phyloP scores from a whole-genome alignment of 2,329 filamentous ascomycete genomes.

The Beauveria sp. region DNA sequence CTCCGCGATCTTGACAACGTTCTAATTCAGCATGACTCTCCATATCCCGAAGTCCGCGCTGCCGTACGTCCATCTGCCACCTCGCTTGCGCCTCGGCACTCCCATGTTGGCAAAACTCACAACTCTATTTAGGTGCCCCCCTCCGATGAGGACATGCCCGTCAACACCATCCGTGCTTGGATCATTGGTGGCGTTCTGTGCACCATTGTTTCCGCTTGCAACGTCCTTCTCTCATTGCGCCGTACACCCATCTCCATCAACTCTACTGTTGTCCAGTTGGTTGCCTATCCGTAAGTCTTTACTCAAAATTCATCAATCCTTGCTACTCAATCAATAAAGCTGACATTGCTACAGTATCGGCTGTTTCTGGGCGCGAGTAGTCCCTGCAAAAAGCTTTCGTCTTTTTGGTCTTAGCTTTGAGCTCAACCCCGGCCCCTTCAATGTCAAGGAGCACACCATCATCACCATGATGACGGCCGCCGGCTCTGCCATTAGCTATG shows the following conservation, averaged over 20 bases:
- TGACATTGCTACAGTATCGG: conserved; percentile 17
- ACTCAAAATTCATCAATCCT: background rate
- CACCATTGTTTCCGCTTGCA: conserved; percentile 49
- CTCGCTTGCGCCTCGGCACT: too few species aligned
- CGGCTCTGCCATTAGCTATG: conserved; percentile 26
- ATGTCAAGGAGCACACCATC: conserved; percentile 43
- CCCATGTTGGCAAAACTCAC: background rate
- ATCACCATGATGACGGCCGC: conserved; percentile 38
- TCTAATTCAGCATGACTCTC: conserved; percentile 46
- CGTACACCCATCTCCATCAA: conserved; percentile 44
- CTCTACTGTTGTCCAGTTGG: conserved; percentile 47
- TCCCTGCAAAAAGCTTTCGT: conserved; percentile 24
- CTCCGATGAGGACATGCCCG: conserved; percentile 45
- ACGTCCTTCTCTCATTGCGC: conserved; percentile 44
- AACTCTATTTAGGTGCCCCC: conserved; percentile 16
- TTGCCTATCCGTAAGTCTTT: conserved; percentile 37
- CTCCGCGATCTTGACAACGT: conserved; percentile 38
- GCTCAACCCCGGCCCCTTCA: conserved; percentile 35
- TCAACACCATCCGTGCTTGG: conserved; percentile 54
- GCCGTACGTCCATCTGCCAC: background rate
- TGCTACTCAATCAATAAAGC: background rate
- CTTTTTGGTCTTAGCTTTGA: conserved; percentile 25
- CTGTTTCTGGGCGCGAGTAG: conserved; percentile 23
- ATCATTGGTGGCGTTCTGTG: conserved; percentile 45
- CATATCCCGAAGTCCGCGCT: conserved; percentile 41